Evolutionary conservation across 1,139 yeast genomes (phyloP).

Genomic region (Kodamaea fungicola): DNA sequence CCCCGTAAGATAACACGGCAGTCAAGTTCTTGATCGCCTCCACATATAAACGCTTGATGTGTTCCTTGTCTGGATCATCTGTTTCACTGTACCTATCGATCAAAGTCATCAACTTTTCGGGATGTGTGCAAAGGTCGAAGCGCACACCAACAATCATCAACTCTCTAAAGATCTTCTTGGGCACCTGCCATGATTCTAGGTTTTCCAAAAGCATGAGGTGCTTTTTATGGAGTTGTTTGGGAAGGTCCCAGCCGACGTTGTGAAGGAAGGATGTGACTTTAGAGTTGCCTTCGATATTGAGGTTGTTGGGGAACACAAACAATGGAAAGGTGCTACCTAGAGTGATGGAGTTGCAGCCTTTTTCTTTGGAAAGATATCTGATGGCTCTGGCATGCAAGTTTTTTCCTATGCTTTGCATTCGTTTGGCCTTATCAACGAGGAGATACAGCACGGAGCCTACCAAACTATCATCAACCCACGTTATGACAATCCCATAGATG

Average conservation of each 20-base stretch:
- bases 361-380: conserved; percentile 46
- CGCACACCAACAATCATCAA: conserved; percentile 59
- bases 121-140: conserved; percentile 51
- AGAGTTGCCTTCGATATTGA: conserved; percentile 16
- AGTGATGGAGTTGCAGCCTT: conserved; percentile 37
- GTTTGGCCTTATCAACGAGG: conserved; percentile 54
- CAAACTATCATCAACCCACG: conserved; percentile 45
- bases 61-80: conserved; percentile 11
- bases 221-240: conserved; percentile 17
- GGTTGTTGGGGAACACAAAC: conserved; percentile 37
- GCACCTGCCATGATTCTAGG: conserved; percentile 48
- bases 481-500: conserved; percentile 54
- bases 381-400: conserved; percentile 56
- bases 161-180: conserved; percentile 53
- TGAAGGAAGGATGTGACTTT: conserved; percentile 29
- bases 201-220: conserved; percentile 38
- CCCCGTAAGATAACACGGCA: conserved; percentile 23
- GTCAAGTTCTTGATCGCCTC: conserved; percentile 20
- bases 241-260: conserved; percentile 38
- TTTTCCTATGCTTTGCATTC: conserved; percentile 58
- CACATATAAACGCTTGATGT: conserved; percentile 16
- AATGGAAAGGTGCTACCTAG: conserved; percentile 57
- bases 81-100: conserved; percentile 19
- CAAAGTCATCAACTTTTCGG: conserved; percentile 35
- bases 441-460: conserved; percentile 48